These are phyloP conservation scores for Syncephalastrum sp. DNA, from an alignment of 371 early-diverging fungal species.

Conservation along the genomic window DNA sequence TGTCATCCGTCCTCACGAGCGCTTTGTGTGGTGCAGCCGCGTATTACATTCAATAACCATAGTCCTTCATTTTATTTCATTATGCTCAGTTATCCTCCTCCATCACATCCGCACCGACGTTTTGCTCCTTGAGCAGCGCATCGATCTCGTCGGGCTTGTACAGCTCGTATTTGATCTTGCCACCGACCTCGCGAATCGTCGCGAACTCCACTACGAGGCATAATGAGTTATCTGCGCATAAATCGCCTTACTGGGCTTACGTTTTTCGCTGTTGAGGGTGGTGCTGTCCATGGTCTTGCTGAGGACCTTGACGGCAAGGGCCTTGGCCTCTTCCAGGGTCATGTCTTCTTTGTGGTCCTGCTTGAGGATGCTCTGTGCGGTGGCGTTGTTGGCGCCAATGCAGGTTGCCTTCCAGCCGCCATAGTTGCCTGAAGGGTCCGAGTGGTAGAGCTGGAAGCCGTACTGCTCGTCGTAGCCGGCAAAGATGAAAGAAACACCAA, in stretches of 20 bases:
- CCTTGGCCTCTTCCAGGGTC: constrained; percentile 85
- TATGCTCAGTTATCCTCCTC: constrained; percentile 18
- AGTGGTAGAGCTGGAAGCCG: constrained; percentile 97
- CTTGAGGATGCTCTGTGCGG: constrained; percentile 90
- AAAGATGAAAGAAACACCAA: constrained; percentile 98
- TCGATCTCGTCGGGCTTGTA: constrained; percentile 78
- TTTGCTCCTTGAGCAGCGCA: constrained; percentile 69
- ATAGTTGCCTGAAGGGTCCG: constrained; percentile 99
- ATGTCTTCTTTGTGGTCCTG: constrained; percentile 93
- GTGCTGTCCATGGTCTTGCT: constrained; percentile 96
- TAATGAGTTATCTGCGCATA: not conserved
- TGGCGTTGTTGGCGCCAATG: constrained; percentile 94
- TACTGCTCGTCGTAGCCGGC: constrained; percentile 91
- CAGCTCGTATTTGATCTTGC: constrained; percentile 61
- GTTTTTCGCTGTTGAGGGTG: constrained; percentile 84
- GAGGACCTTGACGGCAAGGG: constrained; percentile 88
- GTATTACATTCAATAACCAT: constrained; percentile 7
- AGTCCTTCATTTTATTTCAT: not conserved
- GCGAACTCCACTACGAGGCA: constrained; percentile 74
- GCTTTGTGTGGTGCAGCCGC: constrained; percentile 19
- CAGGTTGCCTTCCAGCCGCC: constrained; percentile 98
- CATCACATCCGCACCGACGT: constrained; percentile 41
- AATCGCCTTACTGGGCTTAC: constrained; percentile 47
- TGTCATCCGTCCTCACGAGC: constrained; percentile 20
- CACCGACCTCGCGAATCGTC: constrained; percentile 59